Evolutionary conservation across 2,329 filamentous ascomycete species (phyloP).

Genomic region (Parastagonospora nodorum): DNA sequence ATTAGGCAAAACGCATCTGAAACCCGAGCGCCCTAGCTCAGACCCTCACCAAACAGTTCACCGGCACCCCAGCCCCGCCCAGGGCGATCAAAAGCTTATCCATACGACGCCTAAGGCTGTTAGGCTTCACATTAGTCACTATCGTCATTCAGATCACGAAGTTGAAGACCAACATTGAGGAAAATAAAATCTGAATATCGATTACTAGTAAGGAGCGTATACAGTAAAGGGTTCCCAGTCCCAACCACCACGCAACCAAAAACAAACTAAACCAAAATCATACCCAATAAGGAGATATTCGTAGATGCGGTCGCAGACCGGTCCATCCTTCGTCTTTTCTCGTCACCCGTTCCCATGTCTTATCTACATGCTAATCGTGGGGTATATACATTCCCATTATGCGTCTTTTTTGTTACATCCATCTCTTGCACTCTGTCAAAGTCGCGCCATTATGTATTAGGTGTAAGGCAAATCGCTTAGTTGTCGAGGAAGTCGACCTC

Average conservation of each 20-base stretch:
- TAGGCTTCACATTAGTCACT: not conserved
- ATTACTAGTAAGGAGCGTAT: constrained; percentile 22
- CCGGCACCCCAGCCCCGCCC: too few relatives aligned
- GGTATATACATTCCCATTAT: constrained; percentile 12
- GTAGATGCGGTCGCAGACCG: constrained; percentile 15
- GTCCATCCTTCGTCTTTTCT: constrained; percentile 1
- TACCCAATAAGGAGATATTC: constrained; percentile 1
- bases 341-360: not conserved
- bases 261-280: not conserved
- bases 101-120: not conserved
- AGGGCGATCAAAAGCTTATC: constrained; percentile 1
- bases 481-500: constrained; percentile 32
- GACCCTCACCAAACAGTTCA: too few relatives aligned
- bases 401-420: not conserved
- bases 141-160: not conserved
- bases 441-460: too few relatives aligned
- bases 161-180: not conserved
- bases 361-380: not conserved
- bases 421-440: not conserved
- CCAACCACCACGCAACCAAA: constrained; percentile 17
- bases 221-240: constrained; percentile 27
- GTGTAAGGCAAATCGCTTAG: not conserved
- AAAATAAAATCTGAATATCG: constrained; percentile 4
- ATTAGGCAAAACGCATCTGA: too few relatives aligned
- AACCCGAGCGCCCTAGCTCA: too few relatives aligned